Evolutionary conservation across 805 yeast species (phyloP).

Genomic region (Starmerella asiatica): DNA sequence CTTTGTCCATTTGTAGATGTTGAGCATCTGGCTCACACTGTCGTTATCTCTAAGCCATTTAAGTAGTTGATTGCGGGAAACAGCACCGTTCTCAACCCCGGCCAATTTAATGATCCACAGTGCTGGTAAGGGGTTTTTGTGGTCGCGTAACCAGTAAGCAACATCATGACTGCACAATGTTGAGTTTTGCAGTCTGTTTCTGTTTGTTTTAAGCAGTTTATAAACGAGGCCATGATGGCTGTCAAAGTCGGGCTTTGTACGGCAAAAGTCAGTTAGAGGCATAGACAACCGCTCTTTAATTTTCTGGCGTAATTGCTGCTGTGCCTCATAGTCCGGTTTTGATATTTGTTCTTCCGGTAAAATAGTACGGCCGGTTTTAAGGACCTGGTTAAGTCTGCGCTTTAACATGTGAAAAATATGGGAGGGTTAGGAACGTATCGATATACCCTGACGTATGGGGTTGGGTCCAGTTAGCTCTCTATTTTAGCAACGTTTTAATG

Average conservation of each 20-base stretch:
- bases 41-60: slow-evolving; percentile 14
- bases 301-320: slow-evolving; percentile 10
- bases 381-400: slow-evolving; percentile 11
- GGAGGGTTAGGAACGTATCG: not conserved
- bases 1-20: slow-evolving; percentile 18
- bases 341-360: not conserved
- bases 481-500: not conserved
- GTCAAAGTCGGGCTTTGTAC: slow-evolving; percentile 13
- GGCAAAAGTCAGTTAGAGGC: slow-evolving; percentile 14
- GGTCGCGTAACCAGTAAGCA: slow-evolving; percentile 18
- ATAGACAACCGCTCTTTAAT: slow-evolving; percentile 12
- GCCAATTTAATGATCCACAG: slow-evolving; percentile 21
- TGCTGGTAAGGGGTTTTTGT: slow-evolving; percentile 18
- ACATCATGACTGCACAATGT: slow-evolving; percentile 19
- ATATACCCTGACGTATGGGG: not conserved
- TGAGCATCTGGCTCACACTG: slow-evolving; percentile 1
- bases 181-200: slow-evolving; percentile 16
- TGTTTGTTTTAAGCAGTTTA: slow-evolving; percentile 17
- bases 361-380: slow-evolving; percentile 5
- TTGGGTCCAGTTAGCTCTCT: too few relatives aligned
- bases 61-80: slow-evolving; percentile 19
- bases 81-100: slow-evolving; percentile 16
- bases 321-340: slow-evolving; percentile 10
- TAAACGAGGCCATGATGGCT: slow-evolving; percentile 20
- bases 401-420: slow-evolving; percentile 9